Conservation (phyloP, 2,329 filamentous ascomycete species). For the Penicillium aurantiogriseum region DNA sequence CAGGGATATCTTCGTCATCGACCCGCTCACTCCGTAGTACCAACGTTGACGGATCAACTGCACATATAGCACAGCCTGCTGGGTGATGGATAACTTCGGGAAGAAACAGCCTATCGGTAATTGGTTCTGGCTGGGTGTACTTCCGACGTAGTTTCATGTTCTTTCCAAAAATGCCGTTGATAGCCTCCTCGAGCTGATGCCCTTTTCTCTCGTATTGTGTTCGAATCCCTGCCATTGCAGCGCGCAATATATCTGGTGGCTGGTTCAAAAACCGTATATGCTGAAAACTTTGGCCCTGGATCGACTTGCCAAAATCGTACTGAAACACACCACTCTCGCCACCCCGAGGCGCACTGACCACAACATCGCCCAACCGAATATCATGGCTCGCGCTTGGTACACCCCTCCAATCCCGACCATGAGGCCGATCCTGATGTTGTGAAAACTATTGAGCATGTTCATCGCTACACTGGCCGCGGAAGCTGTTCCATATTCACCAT, state of each 20-base stretch:
- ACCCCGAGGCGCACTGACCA: not conserved
- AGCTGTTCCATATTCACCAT: not conserved
- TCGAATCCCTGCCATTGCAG: not conserved
- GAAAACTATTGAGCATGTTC: not conserved
- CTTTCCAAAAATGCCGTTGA: not conserved
- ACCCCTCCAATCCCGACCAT: constrained; percentile 36
- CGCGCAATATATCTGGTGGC: not conserved
- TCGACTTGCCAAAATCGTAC: constrained; percentile 21
- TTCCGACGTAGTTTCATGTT: no score
- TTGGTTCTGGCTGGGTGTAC: not conserved
- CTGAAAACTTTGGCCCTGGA: not conserved
- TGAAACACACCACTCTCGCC: constrained; percentile 15
- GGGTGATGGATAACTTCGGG: no score
- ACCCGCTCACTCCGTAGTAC: no score
- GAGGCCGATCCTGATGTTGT: not conserved
- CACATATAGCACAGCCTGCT: no score
- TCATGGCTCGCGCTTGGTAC: constrained; percentile 20
- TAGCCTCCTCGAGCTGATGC: not conserved
- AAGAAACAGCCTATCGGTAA: not conserved
- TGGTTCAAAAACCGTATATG: not conserved
- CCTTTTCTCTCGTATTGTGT: not conserved
- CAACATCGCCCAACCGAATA: constrained; percentile 26
- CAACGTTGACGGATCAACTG: no score
- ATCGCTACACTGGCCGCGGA: not conserved
- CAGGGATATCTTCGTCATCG: not conserved